phyloP scores from a whole-genome alignment of 352 stramenopile genomes.

The Pythium grandisporangium region DNA sequence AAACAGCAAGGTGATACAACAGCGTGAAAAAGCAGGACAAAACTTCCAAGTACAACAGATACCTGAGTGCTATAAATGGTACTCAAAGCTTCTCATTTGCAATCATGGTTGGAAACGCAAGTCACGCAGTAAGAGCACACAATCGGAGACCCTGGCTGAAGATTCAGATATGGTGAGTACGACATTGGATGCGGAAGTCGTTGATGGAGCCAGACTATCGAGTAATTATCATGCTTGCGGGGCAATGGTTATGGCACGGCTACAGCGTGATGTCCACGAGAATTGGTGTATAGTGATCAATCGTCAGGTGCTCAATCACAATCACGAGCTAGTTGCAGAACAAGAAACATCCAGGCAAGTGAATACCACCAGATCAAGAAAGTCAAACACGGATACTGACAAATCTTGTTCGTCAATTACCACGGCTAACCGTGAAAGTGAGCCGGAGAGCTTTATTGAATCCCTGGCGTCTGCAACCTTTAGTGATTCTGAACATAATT shows the following conservation, averaged over 20 bases:
- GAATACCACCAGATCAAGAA: too few species aligned
- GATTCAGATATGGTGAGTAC: constrained; percentile 1
- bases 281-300: constrained; percentile 62
- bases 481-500: too few species aligned
- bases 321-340: constrained; percentile 25
- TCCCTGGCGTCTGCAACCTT: too few species aligned
- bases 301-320: constrained; percentile 55
- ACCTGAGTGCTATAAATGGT: constrained; percentile 51
- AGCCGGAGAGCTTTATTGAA: too few species aligned
- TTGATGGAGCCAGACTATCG: too few species aligned
- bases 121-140: constrained; percentile 25
- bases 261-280: constrained; percentile 55
- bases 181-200: too few species aligned
- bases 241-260: constrained; percentile 56
- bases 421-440: too few species aligned
- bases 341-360: too few species aligned
- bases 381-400: too few species aligned
- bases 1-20: constrained; percentile 41
- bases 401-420: too few species aligned
- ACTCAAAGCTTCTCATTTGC: constrained; percentile 72
- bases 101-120: constrained; percentile 68
- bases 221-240: constrained; percentile 40
- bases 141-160: not conserved
- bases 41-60: constrained; percentile 26
- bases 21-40: constrained; percentile 19